Percentiles rank a stretch among this genome's conserved stretches.
Evolutionary conservation across 257 asterid species (phyloP).

Genomic region (Petrea volubilis): DNA sequence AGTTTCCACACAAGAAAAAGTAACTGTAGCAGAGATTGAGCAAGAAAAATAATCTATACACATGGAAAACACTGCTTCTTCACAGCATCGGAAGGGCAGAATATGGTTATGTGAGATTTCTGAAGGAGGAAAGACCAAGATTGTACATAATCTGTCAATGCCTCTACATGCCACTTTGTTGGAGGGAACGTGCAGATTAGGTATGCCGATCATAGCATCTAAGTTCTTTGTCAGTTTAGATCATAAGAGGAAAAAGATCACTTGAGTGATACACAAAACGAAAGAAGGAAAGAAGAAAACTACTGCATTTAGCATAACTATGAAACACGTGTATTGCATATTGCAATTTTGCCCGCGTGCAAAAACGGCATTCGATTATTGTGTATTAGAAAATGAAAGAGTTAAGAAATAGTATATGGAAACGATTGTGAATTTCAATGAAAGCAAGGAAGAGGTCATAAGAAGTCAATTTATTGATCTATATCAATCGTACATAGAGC

Average conservation of each 20-base stretch:
- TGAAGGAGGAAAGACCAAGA: background rate
- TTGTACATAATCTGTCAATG: background rate
- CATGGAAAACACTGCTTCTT: no score
- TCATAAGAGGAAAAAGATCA: background rate
- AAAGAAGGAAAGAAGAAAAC: background rate
- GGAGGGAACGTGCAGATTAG: background rate
- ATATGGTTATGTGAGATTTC: no score
- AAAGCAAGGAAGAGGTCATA: no score
- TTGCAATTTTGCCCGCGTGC: background rate
- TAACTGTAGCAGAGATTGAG: no score
- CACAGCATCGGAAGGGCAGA: no score
- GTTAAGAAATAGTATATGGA: background rate
- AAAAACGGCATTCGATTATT: background rate
- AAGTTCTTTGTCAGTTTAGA: background rate
- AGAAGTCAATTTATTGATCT: no score
- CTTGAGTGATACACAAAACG: no score
- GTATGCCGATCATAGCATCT: background rate
- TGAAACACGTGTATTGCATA: conserved; percentile 6
- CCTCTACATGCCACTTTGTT: background rate
- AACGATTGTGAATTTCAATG: background rate
- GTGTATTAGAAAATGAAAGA: background rate
- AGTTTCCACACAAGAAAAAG: no score
- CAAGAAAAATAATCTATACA: no score
- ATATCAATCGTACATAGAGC: no score
- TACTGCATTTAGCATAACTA: background rate